Evolutionary conservation across 352 stramenopile species (phyloP), one percentile per base, ranked within the genome.

Genomic region (Phytopythium aichiense): DNA sequence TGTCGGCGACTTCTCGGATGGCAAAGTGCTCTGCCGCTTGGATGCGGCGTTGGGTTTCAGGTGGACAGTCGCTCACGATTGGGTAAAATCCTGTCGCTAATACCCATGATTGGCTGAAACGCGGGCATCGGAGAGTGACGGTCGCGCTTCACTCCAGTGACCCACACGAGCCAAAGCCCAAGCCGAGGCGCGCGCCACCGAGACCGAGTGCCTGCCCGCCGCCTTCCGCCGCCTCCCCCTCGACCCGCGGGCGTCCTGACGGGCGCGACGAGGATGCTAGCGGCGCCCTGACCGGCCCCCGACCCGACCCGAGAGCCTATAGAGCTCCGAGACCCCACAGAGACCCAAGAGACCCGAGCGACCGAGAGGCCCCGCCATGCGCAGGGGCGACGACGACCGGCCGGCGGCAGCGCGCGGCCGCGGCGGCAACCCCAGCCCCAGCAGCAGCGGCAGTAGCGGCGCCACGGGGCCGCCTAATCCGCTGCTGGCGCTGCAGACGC

Each of bases 401-500:
- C 53, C 35, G 35, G 9, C 35, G 12, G 35, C 35, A 40, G 35
- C 35, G 35, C 12, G 35, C 9, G 35, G 35, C 35, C 35, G 35
- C 35, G 35, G 35, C 2, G 12, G 35, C 35, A 16, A 2, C 12
- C 35, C 35, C 35, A 15, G 35, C 35, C 1, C 35, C 35, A 8
- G 9, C 35, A 1, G 2, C 1, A 40, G 11, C 5, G 33, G 2
- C 33, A 38, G 33, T 8, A 38, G 12, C 35, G 12, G 35, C 7
- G 12, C 9, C 9, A 8, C 12, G 9, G 35, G 12, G 1, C 31
- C 42, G 33, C 72, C 83, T 22, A 84, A 84, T 53, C 78, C 78
- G 23, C 60, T 82, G 5, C 9, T 71, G 35, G 67, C 69, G 54
- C 70, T 87, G 30, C 76, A 87, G 61, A 68, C 67, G 43, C 61